These are phyloP conservation scores for Phytophthora pisi DNA, from an alignment of 352 stramenopile species.

Conservation along the genomic window DNA sequence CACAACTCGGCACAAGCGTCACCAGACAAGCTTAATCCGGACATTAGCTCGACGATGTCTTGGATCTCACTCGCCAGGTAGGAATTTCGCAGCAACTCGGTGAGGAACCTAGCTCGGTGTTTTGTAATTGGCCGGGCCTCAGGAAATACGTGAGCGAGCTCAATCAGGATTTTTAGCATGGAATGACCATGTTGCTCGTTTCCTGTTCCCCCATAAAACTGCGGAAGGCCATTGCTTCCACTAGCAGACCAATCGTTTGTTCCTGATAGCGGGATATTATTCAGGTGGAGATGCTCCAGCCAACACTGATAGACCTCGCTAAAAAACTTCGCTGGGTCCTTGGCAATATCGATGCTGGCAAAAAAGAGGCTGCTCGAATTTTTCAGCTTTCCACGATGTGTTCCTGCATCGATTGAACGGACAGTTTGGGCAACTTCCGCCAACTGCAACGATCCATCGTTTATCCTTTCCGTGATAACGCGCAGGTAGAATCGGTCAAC, in stretches of 20 bases:
- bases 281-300: constrained; percentile 74
- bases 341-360: constrained; percentile 71
- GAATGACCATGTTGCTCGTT: constrained; percentile 58
- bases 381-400: constrained; percentile 50
- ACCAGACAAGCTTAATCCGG: constrained; percentile 51
- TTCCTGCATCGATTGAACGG: constrained; percentile 44
- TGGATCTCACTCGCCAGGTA: constrained; percentile 60
- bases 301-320: constrained; percentile 84
- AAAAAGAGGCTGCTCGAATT: constrained; percentile 61
- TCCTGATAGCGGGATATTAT: constrained; percentile 40
- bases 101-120: constrained; percentile 58
- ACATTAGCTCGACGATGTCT: constrained; percentile 71
- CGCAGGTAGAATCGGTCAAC: constrained; percentile 75
- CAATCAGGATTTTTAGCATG: constrained; percentile 76
- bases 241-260: constrained; percentile 43
- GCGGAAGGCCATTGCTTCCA: constrained; percentile 34
- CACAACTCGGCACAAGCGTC: constrained; percentile 51
- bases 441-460: constrained; percentile 71
- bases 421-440: constrained; percentile 54
- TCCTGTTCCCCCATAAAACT: constrained; percentile 26
- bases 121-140: constrained; percentile 50
- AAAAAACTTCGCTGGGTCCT: constrained; percentile 67
- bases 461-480: constrained; percentile 70
- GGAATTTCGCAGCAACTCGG: constrained; percentile 56
- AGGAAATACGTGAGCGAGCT: constrained; percentile 64